Base-by-base conservation (phyloP, 768 basidiomycete genomes). In the Mycena rosella region DNA sequence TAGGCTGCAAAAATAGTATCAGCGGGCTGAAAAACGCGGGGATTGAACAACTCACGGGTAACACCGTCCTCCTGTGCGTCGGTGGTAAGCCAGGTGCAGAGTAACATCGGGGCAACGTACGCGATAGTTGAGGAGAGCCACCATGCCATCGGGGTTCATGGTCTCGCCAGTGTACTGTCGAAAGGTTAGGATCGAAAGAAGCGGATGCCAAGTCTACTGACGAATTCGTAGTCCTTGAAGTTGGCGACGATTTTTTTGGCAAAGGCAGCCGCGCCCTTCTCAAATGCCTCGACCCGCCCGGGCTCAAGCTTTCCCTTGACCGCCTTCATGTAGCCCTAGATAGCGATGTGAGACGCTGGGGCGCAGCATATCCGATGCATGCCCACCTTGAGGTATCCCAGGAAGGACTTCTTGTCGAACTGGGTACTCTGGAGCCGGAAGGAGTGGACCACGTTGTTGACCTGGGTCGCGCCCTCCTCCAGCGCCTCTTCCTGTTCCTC, bases 151-250 rank as follows among this genome's bases (percentile, higher is more conserved):
- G n/a, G 89, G 83, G 78, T 95, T 87, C 92, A 94, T 92, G 45
- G 60, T 74, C 77, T 91, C 91, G 65, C 93, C 90, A 55, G 84
- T 87, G 82, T 88, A 94, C 92, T 94, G 61, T 22, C 54, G 36
- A n/a, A 49, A 40, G 36, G 58, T 9, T 51, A 11, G 56, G 57
- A 11, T 47, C 34, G 8, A n/a, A 2, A 0, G 17, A 47, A 10
- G 14, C n/a, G 34, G 5, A 32, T 5, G 36, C 24, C 36, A 8
- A 67, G 22, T 52, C 42, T 17, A 79, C 92, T 70, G 67, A 95
- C 93, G 79, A 98, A 98, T 82, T 98, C 96, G 77, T 86, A 98
- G 78, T 99, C 91, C 75, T 96, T 95, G 87, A 99, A 93, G 78
- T 94, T 94, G 62, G 82, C 87, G 27, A 98, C 80, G 67, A 99